These are phyloP conservation scores for Termitomyces sp. DNA, from an alignment of 768 basidiomycete genomes.

Conservation along the genomic window DNA sequence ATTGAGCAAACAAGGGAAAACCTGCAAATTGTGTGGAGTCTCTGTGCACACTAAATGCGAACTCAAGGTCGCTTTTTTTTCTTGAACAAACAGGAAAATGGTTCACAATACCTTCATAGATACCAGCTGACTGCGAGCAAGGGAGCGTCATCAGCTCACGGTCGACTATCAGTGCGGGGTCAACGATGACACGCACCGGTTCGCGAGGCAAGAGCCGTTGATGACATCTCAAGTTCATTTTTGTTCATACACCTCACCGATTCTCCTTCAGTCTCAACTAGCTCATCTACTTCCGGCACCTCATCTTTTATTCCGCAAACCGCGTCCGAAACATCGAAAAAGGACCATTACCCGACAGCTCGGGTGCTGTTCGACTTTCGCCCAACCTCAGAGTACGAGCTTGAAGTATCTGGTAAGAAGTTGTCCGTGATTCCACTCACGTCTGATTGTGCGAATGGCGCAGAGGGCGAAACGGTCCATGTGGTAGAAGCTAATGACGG, in stretches of 20 bases:
- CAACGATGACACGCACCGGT: slow-evolving; percentile 22
- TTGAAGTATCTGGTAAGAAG: slow-evolving; percentile 57
- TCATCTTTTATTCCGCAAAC: slow-evolving; percentile 54
- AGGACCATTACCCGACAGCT: slow-evolving; percentile 49
- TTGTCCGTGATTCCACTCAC: neutral
- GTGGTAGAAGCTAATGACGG: slow-evolving; percentile 82
- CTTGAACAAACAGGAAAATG: neutral
- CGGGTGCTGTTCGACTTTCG: slow-evolving; percentile 73
- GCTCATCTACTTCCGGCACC: slow-evolving; percentile 36
- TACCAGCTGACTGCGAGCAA: slow-evolving; percentile 67
- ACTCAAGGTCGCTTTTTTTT: slow-evolving; percentile 53
- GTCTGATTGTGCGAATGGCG: slow-evolving; percentile 2
- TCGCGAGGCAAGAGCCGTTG: slow-evolving; percentile 19
- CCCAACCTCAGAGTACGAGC: slow-evolving; percentile 75
- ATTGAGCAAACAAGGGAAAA: slow-evolving; percentile 82
- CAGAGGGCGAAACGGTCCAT: slow-evolving; percentile 63
- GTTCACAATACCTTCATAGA: slow-evolving; percentile 33
- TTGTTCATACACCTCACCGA: neutral
- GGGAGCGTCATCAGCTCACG: slow-evolving; percentile 24
- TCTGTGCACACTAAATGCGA: slow-evolving; percentile 86
- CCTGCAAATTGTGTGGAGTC: slow-evolving; percentile 72
- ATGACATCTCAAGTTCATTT: neutral
- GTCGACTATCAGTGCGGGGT: slow-evolving; percentile 22
- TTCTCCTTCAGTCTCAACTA: slow-evolving; percentile 7
- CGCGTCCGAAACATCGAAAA: slow-evolving; percentile 30